Percentiles rank a stretch among this genome's conserved stretches.
Conservation (phyloP, 306 rosid genomes). For the Cucurbita maxima region DNA sequence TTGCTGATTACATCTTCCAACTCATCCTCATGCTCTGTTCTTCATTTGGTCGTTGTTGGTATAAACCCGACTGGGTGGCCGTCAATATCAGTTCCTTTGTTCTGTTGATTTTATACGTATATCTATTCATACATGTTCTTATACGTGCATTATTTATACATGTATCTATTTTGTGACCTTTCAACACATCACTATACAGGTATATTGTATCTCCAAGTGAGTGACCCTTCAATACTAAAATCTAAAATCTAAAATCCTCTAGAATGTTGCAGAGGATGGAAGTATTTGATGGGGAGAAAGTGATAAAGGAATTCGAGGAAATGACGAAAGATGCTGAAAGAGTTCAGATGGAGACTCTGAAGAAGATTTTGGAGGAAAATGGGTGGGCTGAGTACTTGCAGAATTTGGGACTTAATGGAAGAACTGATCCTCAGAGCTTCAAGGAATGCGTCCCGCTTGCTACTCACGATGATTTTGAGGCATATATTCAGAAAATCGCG, state of each 20-base stretch:
- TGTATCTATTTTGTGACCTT: too few species aligned
- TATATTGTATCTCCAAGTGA: too few species aligned
- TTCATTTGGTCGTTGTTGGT: neutral
- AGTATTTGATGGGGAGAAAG: slow-evolving; percentile 42
- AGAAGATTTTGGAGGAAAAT: slow-evolving; percentile 60
- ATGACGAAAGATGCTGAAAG: slow-evolving; percentile 55
- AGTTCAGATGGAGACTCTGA: slow-evolving; percentile 54
- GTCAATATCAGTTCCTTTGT: neutral
- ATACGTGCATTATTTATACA: too few species aligned
- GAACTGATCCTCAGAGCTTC: slow-evolving; percentile 71
- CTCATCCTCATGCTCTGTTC: neutral
- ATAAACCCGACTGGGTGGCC: neutral
- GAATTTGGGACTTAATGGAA: slow-evolving; percentile 50
- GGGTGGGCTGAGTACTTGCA: slow-evolving; percentile 64
- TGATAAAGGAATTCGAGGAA: slow-evolving; percentile 61
- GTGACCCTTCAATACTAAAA: too few species aligned
- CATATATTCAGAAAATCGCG: slow-evolving; percentile 47
- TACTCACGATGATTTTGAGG: slow-evolving; percentile 54
- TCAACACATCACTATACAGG: too few species aligned
- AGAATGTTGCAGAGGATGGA: slow-evolving; percentile 63
- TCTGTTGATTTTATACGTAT: too few species aligned
- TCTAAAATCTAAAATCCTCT: too few species aligned
- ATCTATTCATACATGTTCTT: too few species aligned
- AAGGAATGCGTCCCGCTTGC: slow-evolving; percentile 64
- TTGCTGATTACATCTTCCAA: neutral